Evolutionary conservation across 2,329 filamentous ascomycete species (phyloP).

Genomic region (Aureobasidium sp.): DNA sequence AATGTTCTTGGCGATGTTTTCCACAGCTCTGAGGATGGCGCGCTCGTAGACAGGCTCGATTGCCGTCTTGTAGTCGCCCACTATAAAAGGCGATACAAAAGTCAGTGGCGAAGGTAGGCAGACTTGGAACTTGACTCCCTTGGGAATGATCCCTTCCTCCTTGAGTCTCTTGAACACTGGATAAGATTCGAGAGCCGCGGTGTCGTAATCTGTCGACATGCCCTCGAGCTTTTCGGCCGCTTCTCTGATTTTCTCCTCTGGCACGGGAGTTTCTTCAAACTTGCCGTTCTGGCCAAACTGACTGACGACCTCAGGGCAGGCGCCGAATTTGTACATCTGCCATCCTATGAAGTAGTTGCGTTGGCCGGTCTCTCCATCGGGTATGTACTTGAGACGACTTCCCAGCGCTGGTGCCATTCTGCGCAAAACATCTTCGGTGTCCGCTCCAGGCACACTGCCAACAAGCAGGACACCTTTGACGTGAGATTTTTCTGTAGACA

Average conservation of each 20-base stretch:
- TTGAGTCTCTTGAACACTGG: constrained; percentile 24
- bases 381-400: constrained; percentile 29
- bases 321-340: constrained; percentile 26
- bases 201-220: constrained; percentile 26
- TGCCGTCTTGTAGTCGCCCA: constrained; percentile 19
- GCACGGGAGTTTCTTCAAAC: not conserved
- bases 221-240: constrained; percentile 10
- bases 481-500: not conserved
- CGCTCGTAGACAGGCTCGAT: constrained; percentile 29
- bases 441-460: constrained; percentile 30
- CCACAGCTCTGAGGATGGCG: constrained; percentile 23
- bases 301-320: not conserved
- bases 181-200: constrained; percentile 27
- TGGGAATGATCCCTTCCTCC: constrained; percentile 23
- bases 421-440: constrained; percentile 28
- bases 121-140: constrained; percentile 27
- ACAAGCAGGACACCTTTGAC: constrained; percentile 26
- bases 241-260: constrained; percentile 4
- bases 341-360: constrained; percentile 28
- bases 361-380: constrained; percentile 34
- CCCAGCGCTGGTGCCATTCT: constrained; percentile 24
- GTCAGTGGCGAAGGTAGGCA: constrained; percentile 23
- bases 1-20: constrained; percentile 25
- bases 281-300: not conserved
- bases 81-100: constrained; percentile 16